These are phyloP conservation scores for Tuber microsphaerosporum DNA, from an alignment of 495 filamentous ascomycete genomes.

Conservation along the genomic window DNA sequence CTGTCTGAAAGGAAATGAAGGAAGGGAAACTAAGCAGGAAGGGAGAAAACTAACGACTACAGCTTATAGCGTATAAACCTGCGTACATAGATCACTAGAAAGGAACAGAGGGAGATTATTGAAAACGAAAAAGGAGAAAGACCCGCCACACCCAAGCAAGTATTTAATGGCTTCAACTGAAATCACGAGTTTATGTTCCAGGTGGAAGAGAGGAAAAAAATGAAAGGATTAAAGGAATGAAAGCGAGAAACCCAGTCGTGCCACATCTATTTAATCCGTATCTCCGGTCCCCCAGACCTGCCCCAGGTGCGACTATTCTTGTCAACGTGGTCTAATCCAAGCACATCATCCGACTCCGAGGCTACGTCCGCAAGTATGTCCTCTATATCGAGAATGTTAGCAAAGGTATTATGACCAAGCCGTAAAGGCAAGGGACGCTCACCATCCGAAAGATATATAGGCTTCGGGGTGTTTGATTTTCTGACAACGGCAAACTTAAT, in stretches of 20 bases:
- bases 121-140: neutral
- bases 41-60: neutral
- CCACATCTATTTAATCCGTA: slow-evolving; percentile 38
- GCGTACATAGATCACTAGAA: neutral
- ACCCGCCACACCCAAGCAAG: neutral
- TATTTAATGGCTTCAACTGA: slow-evolving; percentile 3
- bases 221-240: slow-evolving; percentile 7
- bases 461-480: slow-evolving; percentile 60
- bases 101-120: neutral
- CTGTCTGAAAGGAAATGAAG: neutral
- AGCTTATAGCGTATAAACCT: slow-evolving; percentile 3
- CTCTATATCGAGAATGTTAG: slow-evolving; percentile 51
- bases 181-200: slow-evolving; percentile 12
- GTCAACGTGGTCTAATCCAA: slow-evolving; percentile 88
- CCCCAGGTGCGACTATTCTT: slow-evolving; percentile 45
- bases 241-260: neutral
- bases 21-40: neutral
- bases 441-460: slow-evolving; percentile 84
- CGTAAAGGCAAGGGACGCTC: slow-evolving; percentile 40
- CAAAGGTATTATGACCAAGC: neutral
- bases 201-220: slow-evolving; percentile 7
- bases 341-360: slow-evolving; percentile 61
- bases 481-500: slow-evolving; percentile 87
- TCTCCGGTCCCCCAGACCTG: slow-evolving; percentile 33
- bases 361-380: slow-evolving; percentile 73